These are phyloP conservation scores for Grosmannia serpens DNA, from an alignment of 2,329 filamentous ascomycete species.

Conservation along the genomic window DNA sequence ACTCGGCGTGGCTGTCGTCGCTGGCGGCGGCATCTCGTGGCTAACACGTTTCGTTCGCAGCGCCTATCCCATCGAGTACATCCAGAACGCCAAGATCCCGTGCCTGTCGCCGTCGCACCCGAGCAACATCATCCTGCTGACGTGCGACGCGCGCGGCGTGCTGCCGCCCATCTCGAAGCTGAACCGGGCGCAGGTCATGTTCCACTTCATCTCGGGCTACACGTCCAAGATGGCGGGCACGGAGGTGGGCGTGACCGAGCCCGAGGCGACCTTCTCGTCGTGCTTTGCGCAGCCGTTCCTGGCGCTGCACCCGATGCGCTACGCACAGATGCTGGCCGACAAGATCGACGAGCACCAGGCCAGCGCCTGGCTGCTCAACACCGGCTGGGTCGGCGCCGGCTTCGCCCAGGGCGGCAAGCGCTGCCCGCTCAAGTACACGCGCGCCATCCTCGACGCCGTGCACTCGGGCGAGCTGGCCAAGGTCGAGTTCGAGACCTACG, in stretches of 20 bases:
- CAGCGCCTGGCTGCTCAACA: slow-evolving; percentile 98
- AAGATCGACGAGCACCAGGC: slow-evolving; percentile 94
- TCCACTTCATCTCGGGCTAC: slow-evolving; percentile 99
- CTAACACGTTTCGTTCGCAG: slow-evolving; percentile 20
- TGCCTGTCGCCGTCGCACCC: slow-evolving; percentile 82
- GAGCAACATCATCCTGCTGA: slow-evolving; percentile 94
- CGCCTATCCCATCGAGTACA: slow-evolving; percentile 99
- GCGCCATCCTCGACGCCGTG: slow-evolving; percentile 95
- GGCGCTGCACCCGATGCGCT: slow-evolving; percentile 97
- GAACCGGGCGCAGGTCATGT: slow-evolving; percentile 91
- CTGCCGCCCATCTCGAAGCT: slow-evolving; percentile 97
- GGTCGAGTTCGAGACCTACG: slow-evolving; percentile 87
- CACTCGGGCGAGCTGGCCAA: slow-evolving; percentile 93
- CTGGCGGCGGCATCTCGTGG: slow-evolving; percentile 28
- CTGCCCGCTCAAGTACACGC: slow-evolving; percentile 97
- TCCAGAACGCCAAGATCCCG: slow-evolving; percentile 96
- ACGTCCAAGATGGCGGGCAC: slow-evolving; percentile 99
- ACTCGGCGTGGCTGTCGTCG: too few relatives aligned
- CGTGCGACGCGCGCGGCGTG: slow-evolving; percentile 94
- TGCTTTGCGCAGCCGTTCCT: slow-evolving; percentile 99
- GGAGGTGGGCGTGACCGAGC: slow-evolving; percentile 92
- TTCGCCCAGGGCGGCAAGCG: slow-evolving; percentile 87
- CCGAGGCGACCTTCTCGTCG: slow-evolving; percentile 96
- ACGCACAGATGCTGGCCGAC: slow-evolving; percentile 95
- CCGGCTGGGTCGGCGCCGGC: slow-evolving; percentile 90